Evolutionary conservation across 139 green algal species (phyloP), one percentile per base, ranked within the genome.

Genomic region (Marvania coccoides): DNA sequence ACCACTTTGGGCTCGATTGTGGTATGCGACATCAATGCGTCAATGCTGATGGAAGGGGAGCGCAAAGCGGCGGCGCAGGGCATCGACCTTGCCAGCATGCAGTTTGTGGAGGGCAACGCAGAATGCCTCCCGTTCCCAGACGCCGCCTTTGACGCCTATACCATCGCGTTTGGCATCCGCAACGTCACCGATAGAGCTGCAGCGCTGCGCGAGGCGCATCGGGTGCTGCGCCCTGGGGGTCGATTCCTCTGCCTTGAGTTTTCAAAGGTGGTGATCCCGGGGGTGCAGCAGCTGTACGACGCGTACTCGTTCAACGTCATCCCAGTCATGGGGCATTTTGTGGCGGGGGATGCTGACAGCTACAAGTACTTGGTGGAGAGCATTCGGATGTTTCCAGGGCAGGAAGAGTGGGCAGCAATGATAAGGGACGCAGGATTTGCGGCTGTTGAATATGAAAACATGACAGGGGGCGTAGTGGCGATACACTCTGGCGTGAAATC

Each of bases 361-460:
- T 99, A 99, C 78, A 83, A 93, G 75, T 99, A 99, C 73, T 80
- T 99, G 34, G 94, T 99, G 47, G 94, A 99, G 64, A 93, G 81
- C 83, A 98, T 99, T 42, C 72, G 93, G 35, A 81, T 89, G 65
- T 98, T 99, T 70, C 94, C 94, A 2, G 73, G 81, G 45, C 83
- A 90, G 62, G 78, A 91, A 24, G 46, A 71, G 1, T 96, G 95
- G 71, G 82, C 82, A 19, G 57, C 59, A 29, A 89, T 94, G 80
- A 86, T 99, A n/a, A 58, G 78, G 19, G 80, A 70, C 0, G 91
- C 85, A 1, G 91, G 91, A 2, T 96, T 99, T 47, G 56, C 57
- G 13, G 70, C 64, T 0, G 91, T 98, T 7, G 75, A 74, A 4
- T 92, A 87, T 60, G 88, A 97, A 57, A 95, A 91, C 60, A 58